Evolutionary conservation across 164 flowering plant species (phyloP).

Genomic region (Aristolochia contorta): DNA sequence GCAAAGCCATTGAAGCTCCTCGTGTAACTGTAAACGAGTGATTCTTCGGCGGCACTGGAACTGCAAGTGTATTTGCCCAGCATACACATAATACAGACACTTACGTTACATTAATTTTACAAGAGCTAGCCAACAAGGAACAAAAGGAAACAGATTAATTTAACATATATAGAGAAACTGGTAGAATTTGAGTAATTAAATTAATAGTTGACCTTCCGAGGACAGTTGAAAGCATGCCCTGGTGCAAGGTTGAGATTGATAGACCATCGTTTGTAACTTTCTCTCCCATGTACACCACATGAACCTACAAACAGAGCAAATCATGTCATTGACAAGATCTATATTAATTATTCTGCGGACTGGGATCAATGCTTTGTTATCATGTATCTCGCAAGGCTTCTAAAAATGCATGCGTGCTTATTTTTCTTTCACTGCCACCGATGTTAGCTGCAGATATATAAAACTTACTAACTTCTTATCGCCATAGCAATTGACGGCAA

Average conservation of each 20-base stretch:
- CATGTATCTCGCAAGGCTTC: too few species aligned
- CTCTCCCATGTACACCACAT: constrained; percentile 42
- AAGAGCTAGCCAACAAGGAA: neutral
- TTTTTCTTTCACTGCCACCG: neutral
- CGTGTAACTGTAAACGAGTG: constrained; percentile 29
- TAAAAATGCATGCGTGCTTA: too few species aligned
- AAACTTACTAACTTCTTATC: constrained; percentile 1
- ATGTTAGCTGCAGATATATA: neutral
- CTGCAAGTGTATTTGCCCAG: constrained; percentile 3
- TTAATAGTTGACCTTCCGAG: constrained; percentile 14
- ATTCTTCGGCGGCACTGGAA: constrained; percentile 15
- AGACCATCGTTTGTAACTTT: constrained; percentile 16
- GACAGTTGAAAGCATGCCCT: constrained; percentile 22
- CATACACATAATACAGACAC: too few species aligned
- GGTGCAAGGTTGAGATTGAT: constrained; percentile 13
- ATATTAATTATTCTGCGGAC: neutral
- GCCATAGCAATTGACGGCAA: constrained; percentile 11
- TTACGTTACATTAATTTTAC: neutral
- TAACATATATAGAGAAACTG: too few species aligned
- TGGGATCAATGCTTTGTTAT: too few species aligned
- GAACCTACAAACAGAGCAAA: constrained; percentile 12
- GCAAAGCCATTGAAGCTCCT: constrained; percentile 46
- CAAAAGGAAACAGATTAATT: neutral
- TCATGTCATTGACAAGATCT: neutral
- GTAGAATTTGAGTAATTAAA: too few species aligned